Evolutionary conservation across 1,284 basidiomycete genomes (phyloP).

Genomic region (Boletus mariae): DNA sequence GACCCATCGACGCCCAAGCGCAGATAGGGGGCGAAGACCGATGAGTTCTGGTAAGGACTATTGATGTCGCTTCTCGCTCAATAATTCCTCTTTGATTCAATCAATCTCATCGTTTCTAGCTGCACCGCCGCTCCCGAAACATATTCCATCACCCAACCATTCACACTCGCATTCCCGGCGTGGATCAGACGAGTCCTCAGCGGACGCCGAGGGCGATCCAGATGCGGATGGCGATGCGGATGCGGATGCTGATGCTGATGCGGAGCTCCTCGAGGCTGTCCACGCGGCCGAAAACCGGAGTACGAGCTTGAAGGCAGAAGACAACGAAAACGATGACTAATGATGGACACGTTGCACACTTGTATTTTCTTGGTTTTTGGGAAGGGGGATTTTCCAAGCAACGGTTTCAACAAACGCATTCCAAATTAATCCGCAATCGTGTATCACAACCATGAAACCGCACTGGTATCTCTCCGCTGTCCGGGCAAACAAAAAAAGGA

Average conservation of each 20-base stretch:
- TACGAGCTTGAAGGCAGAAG: constrained; percentile 35
- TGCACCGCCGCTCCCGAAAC: constrained; percentile 18
- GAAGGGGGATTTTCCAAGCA: too few species aligned
- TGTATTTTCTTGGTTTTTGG: too few species aligned
- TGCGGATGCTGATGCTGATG: constrained; percentile 34
- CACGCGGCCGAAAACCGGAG: constrained; percentile 40
- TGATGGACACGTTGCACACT: not conserved
- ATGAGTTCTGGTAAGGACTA: constrained; percentile 26
- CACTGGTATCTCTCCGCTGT: too few species aligned
- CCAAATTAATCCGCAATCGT: too few species aligned
- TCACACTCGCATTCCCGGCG: constrained; percentile 22
- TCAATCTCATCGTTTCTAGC: constrained; percentile 10
- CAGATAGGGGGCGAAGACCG: constrained; percentile 24
- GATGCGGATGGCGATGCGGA: constrained; percentile 36
- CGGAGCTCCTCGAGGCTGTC: constrained; percentile 43
- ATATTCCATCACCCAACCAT: constrained; percentile 23
- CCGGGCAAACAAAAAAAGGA: too few species aligned
- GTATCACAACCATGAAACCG: too few species aligned
- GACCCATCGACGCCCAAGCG: constrained; percentile 14
- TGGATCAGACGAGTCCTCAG: constrained; percentile 27
- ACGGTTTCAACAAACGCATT: too few species aligned
- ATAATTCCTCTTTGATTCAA: constrained; percentile 5
- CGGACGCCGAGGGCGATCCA: constrained; percentile 30
- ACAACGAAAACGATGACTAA: constrained; percentile 34
- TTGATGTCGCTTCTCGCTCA: not conserved